These are phyloP conservation scores for Inga laurina DNA, from an alignment of 306 rosid species.

Conservation along the genomic window DNA sequence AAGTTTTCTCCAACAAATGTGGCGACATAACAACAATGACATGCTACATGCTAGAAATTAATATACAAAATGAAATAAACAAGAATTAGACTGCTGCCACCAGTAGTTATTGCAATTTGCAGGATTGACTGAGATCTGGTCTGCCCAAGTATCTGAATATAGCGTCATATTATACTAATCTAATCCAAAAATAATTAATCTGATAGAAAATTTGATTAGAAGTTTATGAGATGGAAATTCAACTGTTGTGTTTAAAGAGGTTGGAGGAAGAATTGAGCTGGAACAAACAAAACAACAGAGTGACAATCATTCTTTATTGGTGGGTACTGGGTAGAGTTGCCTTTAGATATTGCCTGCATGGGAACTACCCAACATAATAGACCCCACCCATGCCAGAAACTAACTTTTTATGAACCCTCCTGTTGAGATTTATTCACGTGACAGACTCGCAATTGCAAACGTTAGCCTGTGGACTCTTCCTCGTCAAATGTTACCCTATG, in stretches of 20 bases:
- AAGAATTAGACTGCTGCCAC: neutral
- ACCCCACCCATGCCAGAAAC: slow-evolving; percentile 4
- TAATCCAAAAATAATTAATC: neutral
- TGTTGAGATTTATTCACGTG: slow-evolving; percentile 25
- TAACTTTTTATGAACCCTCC: neutral
- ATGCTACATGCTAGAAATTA: neutral
- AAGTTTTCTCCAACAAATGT: neutral
- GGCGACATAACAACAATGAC: neutral
- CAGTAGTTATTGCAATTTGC: neutral
- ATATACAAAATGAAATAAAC: neutral
- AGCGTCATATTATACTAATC: neutral
- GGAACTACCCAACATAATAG: neutral
- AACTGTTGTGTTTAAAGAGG: neutral
- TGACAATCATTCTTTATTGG: neutral
- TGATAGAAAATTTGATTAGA: neutral
- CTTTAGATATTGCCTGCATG: neutral
- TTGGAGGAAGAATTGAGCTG: neutral
- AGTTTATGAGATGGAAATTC: neutral
- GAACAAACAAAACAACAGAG: neutral
- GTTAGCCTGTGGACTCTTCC: neutral
- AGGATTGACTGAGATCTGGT: neutral
- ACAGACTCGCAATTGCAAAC: neutral
- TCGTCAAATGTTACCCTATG: neutral
- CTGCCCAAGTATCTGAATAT: neutral
- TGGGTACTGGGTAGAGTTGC: neutral